Conservation (phyloP, 257 asterid genomes). For the Solanum sitiens region DNA sequence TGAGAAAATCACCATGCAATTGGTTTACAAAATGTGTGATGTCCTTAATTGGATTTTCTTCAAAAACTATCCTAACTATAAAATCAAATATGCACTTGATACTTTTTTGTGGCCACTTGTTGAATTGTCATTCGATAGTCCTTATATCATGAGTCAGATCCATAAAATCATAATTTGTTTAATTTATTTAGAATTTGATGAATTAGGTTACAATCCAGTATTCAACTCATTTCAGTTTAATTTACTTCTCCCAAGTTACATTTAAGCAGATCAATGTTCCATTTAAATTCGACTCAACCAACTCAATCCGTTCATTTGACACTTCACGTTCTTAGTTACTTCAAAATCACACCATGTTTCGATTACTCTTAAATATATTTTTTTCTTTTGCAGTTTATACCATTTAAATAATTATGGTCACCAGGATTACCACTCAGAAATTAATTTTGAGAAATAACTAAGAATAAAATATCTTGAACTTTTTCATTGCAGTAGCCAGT, state of each 20-base stretch:
- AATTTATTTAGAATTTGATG: background rate
- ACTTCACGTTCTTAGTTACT: too few species aligned
- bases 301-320: background rate
- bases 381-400: background rate
- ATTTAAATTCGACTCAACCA: background rate
- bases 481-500: background rate
- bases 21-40: background rate
- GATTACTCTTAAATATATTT: background rate
- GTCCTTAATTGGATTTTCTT: background rate
- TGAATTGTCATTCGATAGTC: background rate
- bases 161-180: background rate
- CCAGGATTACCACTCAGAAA: background rate
- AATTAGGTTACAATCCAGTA: background rate
- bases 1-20: background rate
- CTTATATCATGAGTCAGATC: background rate
- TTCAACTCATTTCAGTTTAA: background rate
- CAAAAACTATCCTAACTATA: background rate
- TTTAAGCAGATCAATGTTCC: background rate
- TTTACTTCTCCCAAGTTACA: background rate
- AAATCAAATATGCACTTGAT: background rate
- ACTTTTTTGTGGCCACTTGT: background rate
- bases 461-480: background rate
- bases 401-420: background rate
- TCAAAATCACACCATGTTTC: background rate
- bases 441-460: background rate